Percentiles rank a stretch among this genome's conserved stretches.
Evolutionary conservation across 768 basidiomycete species (phyloP).

Genomic region (Mycena olivaceomarginata): DNA sequence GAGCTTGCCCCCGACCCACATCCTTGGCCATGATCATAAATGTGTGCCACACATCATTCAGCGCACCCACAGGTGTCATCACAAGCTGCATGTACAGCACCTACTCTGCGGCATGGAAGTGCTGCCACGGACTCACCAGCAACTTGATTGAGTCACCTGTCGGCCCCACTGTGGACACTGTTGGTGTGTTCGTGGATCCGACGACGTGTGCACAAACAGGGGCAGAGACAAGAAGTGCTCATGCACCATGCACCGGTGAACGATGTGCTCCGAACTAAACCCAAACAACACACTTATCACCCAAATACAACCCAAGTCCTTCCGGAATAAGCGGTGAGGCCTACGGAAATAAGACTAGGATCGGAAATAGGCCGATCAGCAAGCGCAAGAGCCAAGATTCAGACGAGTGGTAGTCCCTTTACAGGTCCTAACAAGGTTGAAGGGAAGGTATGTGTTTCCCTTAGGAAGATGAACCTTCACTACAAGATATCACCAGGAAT

Average conservation of each 20-base stretch:
- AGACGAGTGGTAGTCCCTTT: too few relatives aligned
- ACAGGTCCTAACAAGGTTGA: too few relatives aligned
- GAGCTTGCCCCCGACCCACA: conserved; percentile 41
- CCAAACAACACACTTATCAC: too few relatives aligned
- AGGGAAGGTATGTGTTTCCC: too few relatives aligned
- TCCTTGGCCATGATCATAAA: conserved; percentile 74
- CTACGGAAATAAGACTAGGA: too few relatives aligned
- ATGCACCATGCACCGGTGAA: conserved; percentile 32
- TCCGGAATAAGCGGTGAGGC: too few relatives aligned
- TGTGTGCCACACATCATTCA: conserved; percentile 79
- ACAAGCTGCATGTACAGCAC: conserved; percentile 73
- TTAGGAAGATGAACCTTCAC: too few relatives aligned
- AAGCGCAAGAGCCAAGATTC: too few relatives aligned
- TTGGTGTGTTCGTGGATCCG: conserved; percentile 37
- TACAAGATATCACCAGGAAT: too few relatives aligned
- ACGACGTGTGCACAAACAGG: conserved; percentile 16
- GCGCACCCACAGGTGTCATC: conserved; percentile 60
- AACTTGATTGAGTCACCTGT: conserved; percentile 54
- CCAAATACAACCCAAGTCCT: too few relatives aligned
- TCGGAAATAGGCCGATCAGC: too few relatives aligned
- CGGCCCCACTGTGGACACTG: conserved; percentile 37
- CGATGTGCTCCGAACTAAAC: too few relatives aligned
- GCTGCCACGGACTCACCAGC: conserved; percentile 69
- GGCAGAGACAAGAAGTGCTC: conserved; percentile 26
- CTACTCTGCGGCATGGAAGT: conserved; percentile 78